A percentile compares a stretch with the other conserved stretches of the same genome.
These are phyloP conservation scores for Dactylonectria macrodidyma DNA, from an alignment of 2,329 filamentous ascomycete genomes.

Conservation along the genomic window DNA sequence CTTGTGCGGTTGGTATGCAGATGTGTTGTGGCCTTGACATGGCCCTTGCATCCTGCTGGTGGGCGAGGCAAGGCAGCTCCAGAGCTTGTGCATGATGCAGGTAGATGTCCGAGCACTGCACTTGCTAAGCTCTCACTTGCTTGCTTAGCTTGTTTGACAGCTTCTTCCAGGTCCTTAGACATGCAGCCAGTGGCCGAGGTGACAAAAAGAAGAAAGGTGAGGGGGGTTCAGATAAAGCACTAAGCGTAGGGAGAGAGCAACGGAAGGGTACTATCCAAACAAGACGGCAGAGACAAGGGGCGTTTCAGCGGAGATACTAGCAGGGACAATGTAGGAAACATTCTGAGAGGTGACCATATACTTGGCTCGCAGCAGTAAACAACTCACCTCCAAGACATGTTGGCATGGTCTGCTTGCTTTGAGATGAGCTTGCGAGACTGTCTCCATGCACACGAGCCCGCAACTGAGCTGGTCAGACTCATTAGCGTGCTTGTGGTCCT, in stretches of 20 bases:
- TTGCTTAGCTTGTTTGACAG: constrained; percentile 23
- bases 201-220: constrained; percentile 30
- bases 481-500: constrained; percentile 31
- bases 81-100: not conserved
- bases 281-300: constrained; percentile 11
- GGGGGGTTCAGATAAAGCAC: not conserved
- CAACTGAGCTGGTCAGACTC: constrained; percentile 27
- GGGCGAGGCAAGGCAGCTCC: constrained; percentile 3
- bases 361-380: constrained; percentile 26
- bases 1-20: constrained; percentile 44
- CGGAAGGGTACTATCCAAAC: not conserved
- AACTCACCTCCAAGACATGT: constrained; percentile 14
- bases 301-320: constrained; percentile 8
- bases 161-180: constrained; percentile 16
- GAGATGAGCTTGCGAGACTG: constrained; percentile 15
- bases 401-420: constrained; percentile 37
- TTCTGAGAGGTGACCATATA: constrained; percentile 13
- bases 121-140: constrained; percentile 15
- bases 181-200: constrained; percentile 20
- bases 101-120: constrained; percentile 21
- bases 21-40: constrained; percentile 40
- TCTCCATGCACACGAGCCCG: constrained; percentile 20
- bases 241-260: not conserved
- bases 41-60: constrained; percentile 44
- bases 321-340: constrained; percentile 17